phyloP scores from a whole-genome alignment of 2,329 filamentous ascomycete genomes.

The Zasmidium cellare region DNA sequence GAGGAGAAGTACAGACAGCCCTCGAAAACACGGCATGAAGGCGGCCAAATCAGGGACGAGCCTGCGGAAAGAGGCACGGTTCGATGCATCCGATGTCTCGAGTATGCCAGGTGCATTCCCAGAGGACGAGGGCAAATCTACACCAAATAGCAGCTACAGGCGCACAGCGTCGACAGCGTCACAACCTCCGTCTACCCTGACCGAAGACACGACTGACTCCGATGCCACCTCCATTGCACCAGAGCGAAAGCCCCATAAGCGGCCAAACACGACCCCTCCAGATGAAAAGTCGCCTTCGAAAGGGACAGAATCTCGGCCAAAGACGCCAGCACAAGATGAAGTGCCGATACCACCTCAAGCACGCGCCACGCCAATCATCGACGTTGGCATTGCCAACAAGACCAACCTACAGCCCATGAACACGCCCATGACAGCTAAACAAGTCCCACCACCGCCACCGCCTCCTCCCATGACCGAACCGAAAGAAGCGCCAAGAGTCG shows the following conservation, averaged over 20 bases:
- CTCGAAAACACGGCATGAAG: slow-evolving; percentile 37
- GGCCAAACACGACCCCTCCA: slow-evolving; percentile 21
- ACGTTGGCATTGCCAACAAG: slow-evolving; percentile 46
- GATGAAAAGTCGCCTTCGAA: slow-evolving; percentile 43
- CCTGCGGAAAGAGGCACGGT: slow-evolving; percentile 40
- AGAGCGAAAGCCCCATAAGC: slow-evolving; percentile 36
- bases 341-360: slow-evolving; percentile 38
- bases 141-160: slow-evolving; percentile 38
- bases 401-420: slow-evolving; percentile 41
- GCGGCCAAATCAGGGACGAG: slow-evolving; percentile 44
- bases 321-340: slow-evolving; percentile 43
- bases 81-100: slow-evolving; percentile 44
- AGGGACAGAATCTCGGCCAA: slow-evolving; percentile 46
- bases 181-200: slow-evolving; percentile 38
- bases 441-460: slow-evolving; percentile 66
- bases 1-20: slow-evolving; percentile 45
- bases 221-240: slow-evolving; percentile 48
- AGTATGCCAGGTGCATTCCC: slow-evolving; percentile 37
- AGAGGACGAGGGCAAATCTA: slow-evolving; percentile 38
- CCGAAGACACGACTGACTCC: slow-evolving; percentile 44
- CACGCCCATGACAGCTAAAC: slow-evolving; percentile 29
- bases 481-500: slow-evolving; percentile 75
- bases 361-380: slow-evolving; percentile 39
- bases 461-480: slow-evolving; percentile 66
- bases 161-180: slow-evolving; percentile 31